These are phyloP conservation scores for Talaromyces atroroseus DNA, from an alignment of 2,329 filamentous ascomycete species.

Conservation along the genomic window DNA sequence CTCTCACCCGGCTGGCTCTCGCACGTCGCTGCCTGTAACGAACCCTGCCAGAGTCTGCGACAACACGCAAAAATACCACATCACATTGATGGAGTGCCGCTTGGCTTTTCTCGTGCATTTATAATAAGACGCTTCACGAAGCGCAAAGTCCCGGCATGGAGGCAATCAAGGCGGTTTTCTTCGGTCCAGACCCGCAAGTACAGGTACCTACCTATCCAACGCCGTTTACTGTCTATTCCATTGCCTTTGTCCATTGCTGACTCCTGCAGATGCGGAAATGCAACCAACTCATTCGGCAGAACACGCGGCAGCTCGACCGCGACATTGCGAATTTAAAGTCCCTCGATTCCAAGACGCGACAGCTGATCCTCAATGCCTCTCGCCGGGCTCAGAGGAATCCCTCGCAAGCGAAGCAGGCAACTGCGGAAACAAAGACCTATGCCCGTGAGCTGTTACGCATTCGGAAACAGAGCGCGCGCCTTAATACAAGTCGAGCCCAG, in stretches of 20 bases:
- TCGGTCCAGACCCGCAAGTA: slow-evolving; percentile 84
- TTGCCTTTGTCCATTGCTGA: slow-evolving; percentile 1
- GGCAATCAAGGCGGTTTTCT: slow-evolving; percentile 77
- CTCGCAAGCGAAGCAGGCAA: slow-evolving; percentile 70
- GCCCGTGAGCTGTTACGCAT: slow-evolving; percentile 80
- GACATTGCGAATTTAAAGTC: slow-evolving; percentile 75
- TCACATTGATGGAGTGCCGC: background rate
- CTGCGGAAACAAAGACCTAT: slow-evolving; percentile 78
- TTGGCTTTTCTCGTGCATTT: background rate
- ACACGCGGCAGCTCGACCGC: slow-evolving; percentile 90
- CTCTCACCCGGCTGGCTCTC: too few species aligned
- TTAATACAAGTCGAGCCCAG: slow-evolving; percentile 85
- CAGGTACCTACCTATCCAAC: slow-evolving; percentile 44
- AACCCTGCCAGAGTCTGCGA: background rate
- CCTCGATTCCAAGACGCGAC: slow-evolving; percentile 78
- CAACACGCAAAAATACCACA: background rate
- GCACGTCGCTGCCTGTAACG: background rate
- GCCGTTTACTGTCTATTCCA: background rate
- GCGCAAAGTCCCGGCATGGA: slow-evolving; percentile 63
- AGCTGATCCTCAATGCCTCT: slow-evolving; percentile 75
- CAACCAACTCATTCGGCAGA: slow-evolving; percentile 80
- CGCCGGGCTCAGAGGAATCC: slow-evolving; percentile 76
- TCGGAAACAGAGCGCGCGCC: slow-evolving; percentile 66
- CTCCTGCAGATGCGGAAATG: slow-evolving; percentile 79
- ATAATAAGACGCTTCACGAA: background rate